Evolutionary conservation across 345 rosid genomes (phyloP), one percentile per base, ranked within the genome.

Genomic region (Pugionium dolabratum): DNA sequence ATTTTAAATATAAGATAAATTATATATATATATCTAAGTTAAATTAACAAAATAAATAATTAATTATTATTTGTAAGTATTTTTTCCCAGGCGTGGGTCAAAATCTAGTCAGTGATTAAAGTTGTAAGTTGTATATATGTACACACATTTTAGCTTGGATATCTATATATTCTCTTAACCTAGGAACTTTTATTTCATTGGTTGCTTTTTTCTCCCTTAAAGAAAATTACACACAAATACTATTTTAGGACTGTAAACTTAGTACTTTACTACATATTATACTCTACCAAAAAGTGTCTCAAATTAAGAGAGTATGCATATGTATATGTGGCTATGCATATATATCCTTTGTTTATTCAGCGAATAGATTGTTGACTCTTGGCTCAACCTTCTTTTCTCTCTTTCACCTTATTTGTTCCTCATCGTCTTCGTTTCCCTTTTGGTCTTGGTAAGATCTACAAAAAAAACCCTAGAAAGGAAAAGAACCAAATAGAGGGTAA

Each of bases 341-440:
- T n/a, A 59, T 59, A 48, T 52, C 18, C 58, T 67, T 67, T 60
- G 58, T 74, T 74, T 74, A 67, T 62, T 74, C 78, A 64, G 62
- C 69, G 73, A 74, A 62, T 67, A 74, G 78, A 74, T 74, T 74
- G 73, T 74, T 74, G 78, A 74, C 78, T 74, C 78, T 74, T 74
- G 73, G 73, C 73, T 55, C 66, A 56, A 62, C 69, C 72, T 53
- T 67, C 62, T 25, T 70, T 25, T 62, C 44, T 62, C 54, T 62
- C 50, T 46, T 39, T 71, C 73, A 60, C 47, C 67, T 48, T 62
- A 67, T 67, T 67, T 59, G 73, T 62, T 47, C 41, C 7, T 74
- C 73, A 54, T 62, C 69, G 1, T 55, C 69, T 74, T 74, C 42
- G 39, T 49, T 67, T 67, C 73, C 77, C 53, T 62, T 61, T 67